Evolutionary conservation across 306 rosid species (phyloP), one percentile per base, ranked within the genome.

Genomic region (Cyamopsis tetragonoloba): DNA sequence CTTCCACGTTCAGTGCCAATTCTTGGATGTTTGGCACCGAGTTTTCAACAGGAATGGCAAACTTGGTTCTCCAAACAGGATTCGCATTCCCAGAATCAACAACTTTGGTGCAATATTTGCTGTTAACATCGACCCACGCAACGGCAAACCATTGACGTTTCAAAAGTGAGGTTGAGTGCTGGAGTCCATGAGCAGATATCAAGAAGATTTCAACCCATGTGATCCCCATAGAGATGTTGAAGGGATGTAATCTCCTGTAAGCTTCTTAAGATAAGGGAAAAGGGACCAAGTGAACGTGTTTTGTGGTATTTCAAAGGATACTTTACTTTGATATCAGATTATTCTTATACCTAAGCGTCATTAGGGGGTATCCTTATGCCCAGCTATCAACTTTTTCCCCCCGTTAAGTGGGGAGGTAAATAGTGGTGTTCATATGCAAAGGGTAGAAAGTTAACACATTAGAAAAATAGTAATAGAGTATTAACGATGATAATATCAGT

Each of bases 141-240:
- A 91, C 96, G 4, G 89, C 97, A 55, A 70, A 86, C 96, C 93
- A 91, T 39, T 86, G 97, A 57, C 86, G 93, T 80, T 83, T 91
- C 91, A 89, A 86, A 8, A 88, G 73, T 43, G 88, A 76, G 6
- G 83, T 74, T 8, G 93, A 75, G 46, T 76, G 89, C 59, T 81
- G 77, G 7, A 91, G 84, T 53, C 85, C 93, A 5, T 91, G 78
- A 19, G 97, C 96, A 43, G 97, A 88, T 68, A 86, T 77, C 80
- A 91, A 68, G 82, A 87, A 81, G 28, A 86, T 83, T 76, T 88
- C 97, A 7, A 91, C 78, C 93, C 88, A 86, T 73, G 71, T 76
- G 66, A 78, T 86, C 47, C 88, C 93, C 97, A 91, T 88, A 13
- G 62, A 59, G 70, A 79, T 31, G 54, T 50, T 9, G 42, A 20